A percentile compares a stretch with the other conserved stretches of the same genome.
These are phyloP conservation scores for Nitzschia sp. DNA, from an alignment of 108 stramenopile species.

Conservation along the genomic window DNA sequence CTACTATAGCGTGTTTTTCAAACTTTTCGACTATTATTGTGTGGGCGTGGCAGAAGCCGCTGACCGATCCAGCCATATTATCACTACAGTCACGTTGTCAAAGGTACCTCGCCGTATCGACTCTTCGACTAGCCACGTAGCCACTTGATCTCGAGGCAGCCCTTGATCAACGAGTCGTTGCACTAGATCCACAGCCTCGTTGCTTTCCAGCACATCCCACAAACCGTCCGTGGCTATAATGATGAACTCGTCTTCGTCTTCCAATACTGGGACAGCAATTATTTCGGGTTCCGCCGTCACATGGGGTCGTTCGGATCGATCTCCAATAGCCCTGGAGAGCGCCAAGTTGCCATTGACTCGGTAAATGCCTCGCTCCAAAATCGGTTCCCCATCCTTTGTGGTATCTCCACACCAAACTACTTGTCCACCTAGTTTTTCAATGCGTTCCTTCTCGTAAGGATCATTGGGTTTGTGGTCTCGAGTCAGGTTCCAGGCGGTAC, in stretches of 20 bases:
- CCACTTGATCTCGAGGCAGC: conserved; percentile 36
- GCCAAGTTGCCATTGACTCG: conserved; percentile 96
- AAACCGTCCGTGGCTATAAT: conserved; percentile 89
- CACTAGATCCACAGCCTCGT: conserved; percentile 82
- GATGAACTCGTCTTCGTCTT: conserved; percentile 51
- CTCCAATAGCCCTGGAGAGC: conserved; percentile 93
- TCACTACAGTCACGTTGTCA: conserved; percentile 85
- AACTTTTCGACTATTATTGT: not conserved
- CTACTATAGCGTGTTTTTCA: not conserved
- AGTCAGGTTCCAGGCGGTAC: conserved; percentile 72
- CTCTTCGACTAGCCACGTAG: conserved; percentile 71
- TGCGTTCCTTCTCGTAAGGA: conserved; percentile 57
- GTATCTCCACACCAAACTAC: conserved; percentile 74
- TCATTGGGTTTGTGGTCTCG: conserved; percentile 89
- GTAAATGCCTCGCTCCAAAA: conserved; percentile 80
- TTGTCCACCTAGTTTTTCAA: conserved; percentile 68
- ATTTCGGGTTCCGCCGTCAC: conserved; percentile 87
- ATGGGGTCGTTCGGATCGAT: conserved; percentile 85
- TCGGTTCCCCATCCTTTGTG: conserved; percentile 39
- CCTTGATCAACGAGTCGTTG: conserved; percentile 31
- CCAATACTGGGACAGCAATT: conserved; percentile 36
- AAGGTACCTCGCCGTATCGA: conserved; percentile 77
- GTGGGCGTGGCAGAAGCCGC: not conserved
- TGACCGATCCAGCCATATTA: conserved; percentile 70
- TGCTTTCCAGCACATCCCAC: conserved; percentile 89